Conservation (phyloP, 2,329 filamentous ascomycete species). For the Elsinoe ampelina region DNA sequence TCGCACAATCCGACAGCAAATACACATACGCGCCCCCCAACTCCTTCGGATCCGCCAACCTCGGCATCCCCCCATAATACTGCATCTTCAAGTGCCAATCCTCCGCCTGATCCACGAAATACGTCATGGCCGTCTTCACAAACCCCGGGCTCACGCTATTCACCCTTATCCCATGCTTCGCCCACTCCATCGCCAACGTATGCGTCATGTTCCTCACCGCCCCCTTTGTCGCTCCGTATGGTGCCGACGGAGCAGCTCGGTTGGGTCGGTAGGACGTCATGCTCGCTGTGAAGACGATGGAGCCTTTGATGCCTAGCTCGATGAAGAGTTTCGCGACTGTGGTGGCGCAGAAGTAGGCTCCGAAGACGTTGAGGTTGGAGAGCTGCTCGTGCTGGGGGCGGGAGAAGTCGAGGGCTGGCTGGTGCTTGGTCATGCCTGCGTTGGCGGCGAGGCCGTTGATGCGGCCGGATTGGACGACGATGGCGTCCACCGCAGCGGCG, state of each 20-base stretch:
- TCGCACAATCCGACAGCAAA: conserved; percentile 38
- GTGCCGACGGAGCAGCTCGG: conserved; percentile 25
- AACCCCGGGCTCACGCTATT: conserved; percentile 27
- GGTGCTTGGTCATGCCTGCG: conserved; percentile 26
- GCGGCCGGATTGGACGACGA: conserved; percentile 21
- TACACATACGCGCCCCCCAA: conserved; percentile 43
- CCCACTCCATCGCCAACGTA: conserved; percentile 30
- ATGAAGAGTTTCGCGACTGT: conserved; percentile 19
- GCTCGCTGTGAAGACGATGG: conserved; percentile 38
- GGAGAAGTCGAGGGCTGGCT: conserved; percentile 25
- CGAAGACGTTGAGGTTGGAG: conserved; percentile 24
- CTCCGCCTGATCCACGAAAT: conserved; percentile 40
- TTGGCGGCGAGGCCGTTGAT: conserved; percentile 24
- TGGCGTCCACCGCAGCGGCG: conserved; percentile 22
- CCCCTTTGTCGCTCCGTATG: conserved; percentile 36
- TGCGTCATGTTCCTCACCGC: conserved; percentile 35
- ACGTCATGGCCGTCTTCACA: conserved; percentile 36
- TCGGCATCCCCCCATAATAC: conserved; percentile 46
- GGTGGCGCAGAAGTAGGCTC: conserved; percentile 37
- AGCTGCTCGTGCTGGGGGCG: conserved; percentile 24
- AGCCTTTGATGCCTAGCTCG: conserved; percentile 28
- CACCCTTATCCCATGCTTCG: conserved; percentile 26
- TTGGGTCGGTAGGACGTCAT: conserved; percentile 37
- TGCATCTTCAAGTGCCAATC: conserved; percentile 46
- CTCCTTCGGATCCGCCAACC: conserved; percentile 44